Evolutionary conservation across 208 protist species (phyloP), one percentile per base, ranked within the genome.

Genomic region (Trypanosoma cruzi): DNA sequence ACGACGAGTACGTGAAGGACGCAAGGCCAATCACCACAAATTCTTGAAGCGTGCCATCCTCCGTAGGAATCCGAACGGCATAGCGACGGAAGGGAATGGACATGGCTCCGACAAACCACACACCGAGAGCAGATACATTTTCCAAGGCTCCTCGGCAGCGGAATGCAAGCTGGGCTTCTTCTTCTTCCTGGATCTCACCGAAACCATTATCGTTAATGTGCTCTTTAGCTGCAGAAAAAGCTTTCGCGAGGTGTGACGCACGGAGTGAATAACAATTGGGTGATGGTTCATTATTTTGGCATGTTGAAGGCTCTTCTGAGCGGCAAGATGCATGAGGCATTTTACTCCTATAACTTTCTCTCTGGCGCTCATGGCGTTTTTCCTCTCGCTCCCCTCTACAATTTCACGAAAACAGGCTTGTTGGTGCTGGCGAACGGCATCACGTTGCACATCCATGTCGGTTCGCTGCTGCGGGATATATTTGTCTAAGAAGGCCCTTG

Each of bases 1-100:
- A 92, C 4, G 79, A 84, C n/a, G 88, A 91, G 79, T 91, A 92
- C 6, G 81, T 55, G 58, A 94, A 94, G 53, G 74, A 83, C 13
- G 82, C 64, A 6, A 90, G 64, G 14, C 88, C 88, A 24, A 94
- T 79, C 0, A 81, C 80, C 29, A 86, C 75, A 37, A 85, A 73
- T 20, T 78, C 79, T 65, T 91, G 64, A 1, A 63, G 64, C 10
- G 58, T 73, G 26, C 75, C 79, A 54, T 84, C 79, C 4, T 64
- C 20, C 24, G 58, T 67, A 2, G 80, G 32, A 0, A 88, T 66
- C 59, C 83, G 81, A 31, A 92, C 67, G 1, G 80, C 72, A 69
- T 91, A 90, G 31, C 78, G 85, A 20, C 88, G 82, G 29, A 92
- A 77, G 6, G 88, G 84, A 14, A 90, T 69, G 8, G 88, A 88